Conservation (phyloP, 257 asterid genomes). For the Lavandula angustifolia region DNA sequence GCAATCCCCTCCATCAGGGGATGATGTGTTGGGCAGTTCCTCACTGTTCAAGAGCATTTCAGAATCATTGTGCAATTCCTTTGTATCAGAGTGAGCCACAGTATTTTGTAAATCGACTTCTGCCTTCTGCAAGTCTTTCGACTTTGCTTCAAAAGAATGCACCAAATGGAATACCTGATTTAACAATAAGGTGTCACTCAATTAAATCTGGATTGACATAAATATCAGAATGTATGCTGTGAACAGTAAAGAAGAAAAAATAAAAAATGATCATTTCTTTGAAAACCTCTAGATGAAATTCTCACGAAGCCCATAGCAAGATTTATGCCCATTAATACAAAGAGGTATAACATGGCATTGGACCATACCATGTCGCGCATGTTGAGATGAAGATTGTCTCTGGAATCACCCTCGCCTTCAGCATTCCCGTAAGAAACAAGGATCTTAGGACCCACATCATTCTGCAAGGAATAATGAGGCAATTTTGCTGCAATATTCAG, state of each 20-base stretch:
- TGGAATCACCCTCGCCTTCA: constrained; percentile 66
- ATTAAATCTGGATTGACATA: constrained; percentile 25
- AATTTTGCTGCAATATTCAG: constrained; percentile 93
- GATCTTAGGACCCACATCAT: constrained; percentile 96
- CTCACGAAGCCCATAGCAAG: constrained; percentile 25
- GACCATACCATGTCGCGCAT: constrained; percentile 89
- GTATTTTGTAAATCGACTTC: constrained; percentile 43
- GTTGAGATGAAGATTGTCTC: constrained; percentile 75
- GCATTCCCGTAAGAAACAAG: constrained; percentile 71
- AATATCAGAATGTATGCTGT: constrained; percentile 11
- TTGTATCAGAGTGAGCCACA: constrained; percentile 43
- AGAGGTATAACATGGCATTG: constrained; percentile 7
- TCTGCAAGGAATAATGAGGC: constrained; percentile 97
- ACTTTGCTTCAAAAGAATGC: constrained; percentile 56
- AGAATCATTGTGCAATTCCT: constrained; percentile 40
- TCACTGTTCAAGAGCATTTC: constrained; percentile 35
- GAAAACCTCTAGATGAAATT: constrained; percentile 2
- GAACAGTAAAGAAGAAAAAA: constrained; percentile 9
- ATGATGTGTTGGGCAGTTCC: constrained; percentile 40
- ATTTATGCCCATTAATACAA: constrained; percentile 5
- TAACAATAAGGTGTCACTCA: constrained; percentile 28
- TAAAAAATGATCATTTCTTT: neutral
- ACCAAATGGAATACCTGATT: constrained; percentile 84
- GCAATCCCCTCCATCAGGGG: constrained; percentile 48
- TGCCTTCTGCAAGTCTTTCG: constrained; percentile 44